Evolutionary conservation across 192 early-diverging fungal genomes (phyloP), one percentile per base, ranked within the genome.

Genomic region (Entomortierella beljakovae): DNA sequence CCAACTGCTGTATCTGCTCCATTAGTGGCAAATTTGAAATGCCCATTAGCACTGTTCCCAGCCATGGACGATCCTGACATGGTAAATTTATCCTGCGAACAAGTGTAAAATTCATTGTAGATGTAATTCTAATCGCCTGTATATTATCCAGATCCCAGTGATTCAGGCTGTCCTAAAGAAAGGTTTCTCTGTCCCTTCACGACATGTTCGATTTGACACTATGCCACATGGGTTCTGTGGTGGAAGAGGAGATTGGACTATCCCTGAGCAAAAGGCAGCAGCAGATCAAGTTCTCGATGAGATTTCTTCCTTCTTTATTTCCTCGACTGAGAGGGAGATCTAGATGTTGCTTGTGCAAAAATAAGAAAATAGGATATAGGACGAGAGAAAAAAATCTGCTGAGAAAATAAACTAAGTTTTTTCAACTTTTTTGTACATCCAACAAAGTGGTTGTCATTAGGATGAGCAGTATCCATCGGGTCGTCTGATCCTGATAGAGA

Each of bases 21-120:
- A 3, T 81, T 86, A 52, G 81, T 88, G 26, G 82, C 73, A 50
- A 73, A 81, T 63, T 72, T 88, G 42, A 82, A 71, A 10, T 90
- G 85, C 26, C 92, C 92, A 29, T 62, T 92, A 57, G 70, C 90
- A 48, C 71, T 84, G 9, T 69, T 91, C 63, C 86, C 89, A 8
- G 76, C 76, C 74, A 88, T 90, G 63, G 87, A 92, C 63, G 92
- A 94, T 54, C 42, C 46, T 9, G 88, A 88, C 40, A 83, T 83
- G 82, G 84, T 83, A 82, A n/a, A n/a, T n/a, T n/a, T n/a, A n/a
- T n/a, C n/a, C n/a, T n/a, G n/a, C n/a, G n/a, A n/a, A n/a, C n/a
- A n/a, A 38, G 54, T 49, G 23, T 26, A 60, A 33, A n/a, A 53
- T 13, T 5, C 22, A 56, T 20, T 6, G 28, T 16, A 31, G 1